Evolutionary conservation across 257 asterid genomes (phyloP), one percentile per base, ranked within the genome.

Genomic region (Ajuga chamaepitys): DNA sequence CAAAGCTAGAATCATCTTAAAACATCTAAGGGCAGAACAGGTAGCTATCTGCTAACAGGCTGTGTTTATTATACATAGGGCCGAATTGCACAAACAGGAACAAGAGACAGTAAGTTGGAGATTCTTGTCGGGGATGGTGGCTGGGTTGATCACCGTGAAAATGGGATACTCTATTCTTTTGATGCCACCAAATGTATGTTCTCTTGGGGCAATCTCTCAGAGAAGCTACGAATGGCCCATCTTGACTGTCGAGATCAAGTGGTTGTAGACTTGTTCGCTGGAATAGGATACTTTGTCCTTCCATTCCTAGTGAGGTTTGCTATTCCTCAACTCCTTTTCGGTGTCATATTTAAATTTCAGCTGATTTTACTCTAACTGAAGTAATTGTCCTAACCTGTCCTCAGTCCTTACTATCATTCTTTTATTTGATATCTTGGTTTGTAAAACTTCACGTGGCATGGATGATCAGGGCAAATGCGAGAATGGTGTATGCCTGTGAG

Each of bases 171-270:
- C 24, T 94, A 88, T 79, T 90, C 97, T 57, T 90, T 90, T 71
- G 96, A 94, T 80, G 82, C 93, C 50, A 79, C 98, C 22, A 90
- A 88, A 78, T 94, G 98, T 82, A 90, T 94, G 98, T 94, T 94
- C 77, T 94, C 96, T 21, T 94, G 99, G 99, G 99, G 96, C 13
- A 94, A 94, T 83, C 95, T 90, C 35, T 94, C 96, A 16, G 98
- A 94, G 83, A 94, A 94, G 85, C 88, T 90, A 64, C 85, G 99
- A 9, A 80, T 90, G 87, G 93, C 81, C 57, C 68, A 54, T 70
- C 80, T 88, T 74, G 90, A 85, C 66, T 94, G 99, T 70, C 82
- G 61, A 75, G 82, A 86, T 70, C 88, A 88, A 85, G 95, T 94
- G 42, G 67, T 94, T 34, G 98, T 94, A 1, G 99, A 94, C 81